phyloP scores from a whole-genome alignment of 2,329 filamentous ascomycete genomes.

The Septoria petroselini region DNA sequence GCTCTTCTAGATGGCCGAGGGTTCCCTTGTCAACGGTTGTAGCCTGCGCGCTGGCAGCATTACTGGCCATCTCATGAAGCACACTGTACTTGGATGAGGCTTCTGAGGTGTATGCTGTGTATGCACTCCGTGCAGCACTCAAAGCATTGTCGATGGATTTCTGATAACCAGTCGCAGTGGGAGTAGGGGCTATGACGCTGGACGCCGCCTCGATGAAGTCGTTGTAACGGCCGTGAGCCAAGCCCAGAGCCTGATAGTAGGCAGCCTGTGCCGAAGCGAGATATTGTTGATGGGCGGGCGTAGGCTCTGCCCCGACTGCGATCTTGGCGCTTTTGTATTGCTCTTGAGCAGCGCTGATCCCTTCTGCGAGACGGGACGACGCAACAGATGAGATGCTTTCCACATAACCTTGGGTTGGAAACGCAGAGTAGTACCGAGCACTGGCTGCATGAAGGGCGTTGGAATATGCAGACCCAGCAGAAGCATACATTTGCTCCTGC shows the following conservation, averaged over 20 bases:
- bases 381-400: conserved; percentile 61
- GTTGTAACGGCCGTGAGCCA: conserved; percentile 75
- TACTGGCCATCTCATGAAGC: conserved; percentile 25
- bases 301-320: conserved; percentile 62
- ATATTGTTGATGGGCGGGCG: conserved; percentile 53
- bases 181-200: conserved; percentile 66
- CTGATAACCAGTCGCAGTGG: conserved; percentile 59
- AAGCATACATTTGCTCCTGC: conserved; percentile 66
- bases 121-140: conserved; percentile 52
- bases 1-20: conserved; percentile 32
- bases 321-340: conserved; percentile 68
- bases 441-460: conserved; percentile 62
- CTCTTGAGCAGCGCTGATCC: conserved; percentile 66
- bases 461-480: conserved; percentile 65
- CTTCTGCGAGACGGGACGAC: conserved; percentile 65
- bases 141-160: conserved; percentile 56
- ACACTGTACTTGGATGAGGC: conserved; percentile 34
- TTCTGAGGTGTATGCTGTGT: conserved; percentile 36
- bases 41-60: conserved; percentile 14
- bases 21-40: conserved; percentile 32
- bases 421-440: conserved; percentile 54
- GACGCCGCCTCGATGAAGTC: conserved; percentile 72
- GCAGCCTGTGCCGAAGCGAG: conserved; percentile 61
- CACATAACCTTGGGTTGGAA: conserved; percentile 31
- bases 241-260: conserved; percentile 74